Conservation (phyloP, 768 basidiomycete genomes). For the Psilocybe azurescens region DNA sequence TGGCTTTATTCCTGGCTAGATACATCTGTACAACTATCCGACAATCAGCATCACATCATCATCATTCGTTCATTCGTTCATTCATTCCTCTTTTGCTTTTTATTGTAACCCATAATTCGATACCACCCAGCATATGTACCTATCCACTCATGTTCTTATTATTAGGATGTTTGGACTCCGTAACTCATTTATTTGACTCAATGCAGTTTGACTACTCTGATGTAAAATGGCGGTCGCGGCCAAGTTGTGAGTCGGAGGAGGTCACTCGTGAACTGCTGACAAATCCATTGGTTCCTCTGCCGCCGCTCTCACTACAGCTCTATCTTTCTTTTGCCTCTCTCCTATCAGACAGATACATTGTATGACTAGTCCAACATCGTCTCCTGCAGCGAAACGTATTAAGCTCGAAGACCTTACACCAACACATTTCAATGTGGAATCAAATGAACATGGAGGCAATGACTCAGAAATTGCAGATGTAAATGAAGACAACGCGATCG, state of each 20-base stretch:
- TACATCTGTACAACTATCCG: conserved; percentile 24
- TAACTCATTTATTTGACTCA: not conserved
- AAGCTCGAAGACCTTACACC: conserved; percentile 20
- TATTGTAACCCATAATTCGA: conserved; percentile 10
- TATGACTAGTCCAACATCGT: conserved; percentile 22
- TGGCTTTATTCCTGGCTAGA: conserved; percentile 2
- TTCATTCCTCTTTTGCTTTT: conserved; percentile 13
- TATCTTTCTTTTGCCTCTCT: not conserved
- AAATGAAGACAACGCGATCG: conserved; percentile 1
- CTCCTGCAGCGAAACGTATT: conserved; percentile 42
- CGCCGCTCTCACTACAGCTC: too few relatives aligned
- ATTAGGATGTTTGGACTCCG: not conserved
- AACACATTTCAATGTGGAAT: not conserved
- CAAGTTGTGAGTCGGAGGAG: too few relatives aligned
- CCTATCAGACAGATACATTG: not conserved
- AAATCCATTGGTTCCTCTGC: not conserved
- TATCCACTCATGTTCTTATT: conserved; percentile 2
- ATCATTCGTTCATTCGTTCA: conserved; percentile 2
- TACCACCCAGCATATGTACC: conserved; percentile 11
- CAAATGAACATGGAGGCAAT: not conserved
- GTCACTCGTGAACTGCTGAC: not conserved
- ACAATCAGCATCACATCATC: conserved; percentile 11
- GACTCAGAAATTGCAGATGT: not conserved
- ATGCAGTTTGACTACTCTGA: not conserved
- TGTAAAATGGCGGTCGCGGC: too few relatives aligned